Conservation (phyloP, 768 basidiomycete genomes). For the Lentinus brumalis region DNA sequence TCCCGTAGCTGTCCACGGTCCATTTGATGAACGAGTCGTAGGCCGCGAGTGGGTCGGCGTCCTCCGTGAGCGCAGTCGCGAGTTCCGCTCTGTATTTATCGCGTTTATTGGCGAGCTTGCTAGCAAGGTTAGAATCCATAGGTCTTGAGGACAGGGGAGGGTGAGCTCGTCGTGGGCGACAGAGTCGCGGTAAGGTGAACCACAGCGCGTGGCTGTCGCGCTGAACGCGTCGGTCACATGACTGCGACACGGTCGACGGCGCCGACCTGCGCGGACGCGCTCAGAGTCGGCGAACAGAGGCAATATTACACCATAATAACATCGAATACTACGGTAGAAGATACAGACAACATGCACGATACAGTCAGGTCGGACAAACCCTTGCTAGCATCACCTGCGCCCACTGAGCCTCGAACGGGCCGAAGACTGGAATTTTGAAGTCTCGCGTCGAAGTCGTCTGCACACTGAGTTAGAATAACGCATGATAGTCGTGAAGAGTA, state of each 20-base stretch:
- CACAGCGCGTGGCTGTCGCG: conserved; percentile 14
- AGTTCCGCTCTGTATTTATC: conserved; percentile 41
- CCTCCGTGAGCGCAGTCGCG: conserved; percentile 60
- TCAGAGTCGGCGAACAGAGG: no score
- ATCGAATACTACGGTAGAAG: neutral
- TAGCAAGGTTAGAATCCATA: conserved; percentile 10
- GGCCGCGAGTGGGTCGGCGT: conserved; percentile 84
- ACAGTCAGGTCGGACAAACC: neutral
- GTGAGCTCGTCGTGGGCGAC: neutral
- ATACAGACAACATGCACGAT: neutral
- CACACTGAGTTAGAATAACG: neutral
- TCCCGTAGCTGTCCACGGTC: conserved; percentile 78
- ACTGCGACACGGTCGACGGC: conserved; percentile 2
- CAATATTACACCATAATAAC: neutral
- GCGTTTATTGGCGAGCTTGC: conserved; percentile 25
- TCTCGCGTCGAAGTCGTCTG: conserved; percentile 65
- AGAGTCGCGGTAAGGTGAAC: conserved; percentile 9
- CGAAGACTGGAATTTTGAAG: conserved; percentile 61
- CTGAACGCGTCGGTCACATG: conserved; percentile 17
- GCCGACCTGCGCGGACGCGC: no score
- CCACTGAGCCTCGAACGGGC: conserved; percentile 20
- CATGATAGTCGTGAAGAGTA: neutral
- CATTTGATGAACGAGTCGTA: conserved; percentile 90
- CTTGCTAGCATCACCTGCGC: conserved; percentile 17
- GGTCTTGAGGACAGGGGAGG: neutral